Percentiles rank a stretch among this genome's conserved stretches.
Conservation (phyloP, 164 flowering plant species). For the Stephania cephalantha region DNA sequence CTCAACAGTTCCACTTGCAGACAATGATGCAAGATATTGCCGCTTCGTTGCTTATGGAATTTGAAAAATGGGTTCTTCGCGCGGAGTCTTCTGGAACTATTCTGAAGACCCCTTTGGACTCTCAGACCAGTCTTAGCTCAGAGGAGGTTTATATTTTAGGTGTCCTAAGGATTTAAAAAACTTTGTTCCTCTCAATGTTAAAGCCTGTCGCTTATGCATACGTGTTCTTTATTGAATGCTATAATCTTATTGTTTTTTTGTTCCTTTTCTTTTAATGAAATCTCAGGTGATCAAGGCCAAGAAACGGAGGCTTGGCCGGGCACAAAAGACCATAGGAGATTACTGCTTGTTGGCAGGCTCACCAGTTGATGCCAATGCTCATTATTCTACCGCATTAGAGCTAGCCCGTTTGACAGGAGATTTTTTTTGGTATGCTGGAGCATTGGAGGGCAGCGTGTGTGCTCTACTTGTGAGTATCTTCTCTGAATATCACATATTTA, state of each 20-base stretch:
- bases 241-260: constrained; percentile 1
- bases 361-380: constrained; percentile 99
- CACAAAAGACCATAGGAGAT: constrained; percentile 98
- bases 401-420: constrained; percentile 94
- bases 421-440: constrained; percentile 97
- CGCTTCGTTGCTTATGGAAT: constrained; percentile 92
- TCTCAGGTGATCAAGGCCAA: constrained; percentile 93
- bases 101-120: constrained; percentile 96
- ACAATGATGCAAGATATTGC: constrained; percentile 99
- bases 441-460: constrained; percentile 96
- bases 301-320: constrained; percentile 88
- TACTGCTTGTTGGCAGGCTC: constrained; percentile 97
- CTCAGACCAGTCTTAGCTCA: constrained; percentile 98
- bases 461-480: constrained; percentile 73
- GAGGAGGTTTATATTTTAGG: constrained; percentile 99
- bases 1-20: constrained; percentile 81
- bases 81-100: constrained; percentile 97
- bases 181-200: constrained; percentile 9
- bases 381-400: constrained; percentile 90
- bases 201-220: background rate
- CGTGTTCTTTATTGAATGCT: constrained; percentile 2
- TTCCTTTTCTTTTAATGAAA: constrained; percentile 7
- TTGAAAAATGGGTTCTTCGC: constrained; percentile 94
- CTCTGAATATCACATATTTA: constrained; percentile 3
- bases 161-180: constrained; percentile 50